Percentiles rank a stretch among this genome's conserved stretches.
These are phyloP conservation scores for Globisporangium rhizosaccharum DNA, from an alignment of 352 stramenopile genomes.

Conservation along the genomic window DNA sequence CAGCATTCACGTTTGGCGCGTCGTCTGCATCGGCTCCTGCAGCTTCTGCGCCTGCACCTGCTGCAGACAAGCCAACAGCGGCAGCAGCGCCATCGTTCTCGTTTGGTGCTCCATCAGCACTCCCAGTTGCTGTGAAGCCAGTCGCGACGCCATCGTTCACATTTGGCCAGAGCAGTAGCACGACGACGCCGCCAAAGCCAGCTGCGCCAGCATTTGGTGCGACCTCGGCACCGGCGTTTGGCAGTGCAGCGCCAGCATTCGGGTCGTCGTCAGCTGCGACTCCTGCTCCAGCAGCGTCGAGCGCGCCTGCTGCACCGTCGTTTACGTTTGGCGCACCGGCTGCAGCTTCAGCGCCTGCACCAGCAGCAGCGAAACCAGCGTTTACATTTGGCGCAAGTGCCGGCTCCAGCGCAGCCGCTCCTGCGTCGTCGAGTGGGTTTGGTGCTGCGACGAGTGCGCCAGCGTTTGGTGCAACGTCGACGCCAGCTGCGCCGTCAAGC, in stretches of 20 bases:
- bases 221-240: slow-evolving; percentile 14
- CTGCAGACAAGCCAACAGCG: not conserved
- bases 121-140: slow-evolving; percentile 12
- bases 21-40: slow-evolving; percentile 5
- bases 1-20: slow-evolving; percentile 36
- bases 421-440: slow-evolving; percentile 11
- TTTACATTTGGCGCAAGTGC: slow-evolving; percentile 16
- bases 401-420: not conserved
- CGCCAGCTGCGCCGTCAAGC: not conserved
- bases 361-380: slow-evolving; percentile 8
- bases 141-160: slow-evolving; percentile 14
- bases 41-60: not conserved
- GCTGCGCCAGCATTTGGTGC: slow-evolving; percentile 7
- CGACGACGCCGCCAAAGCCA: slow-evolving; percentile 2
- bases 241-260: not conserved
- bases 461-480: slow-evolving; percentile 12
- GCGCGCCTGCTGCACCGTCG: slow-evolving; percentile 7
- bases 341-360: not conserved
- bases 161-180: slow-evolving; percentile 6
- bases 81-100: slow-evolving; percentile 7
- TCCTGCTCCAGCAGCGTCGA: slow-evolving; percentile 3
- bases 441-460: slow-evolving; percentile 14
- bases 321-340: slow-evolving; percentile 19
- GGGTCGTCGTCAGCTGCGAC: slow-evolving; percentile 8
- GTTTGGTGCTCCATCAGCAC: not conserved